These are phyloP conservation scores for Russula brevipes DNA, from an alignment of 768 basidiomycete species.

Conservation along the genomic window DNA sequence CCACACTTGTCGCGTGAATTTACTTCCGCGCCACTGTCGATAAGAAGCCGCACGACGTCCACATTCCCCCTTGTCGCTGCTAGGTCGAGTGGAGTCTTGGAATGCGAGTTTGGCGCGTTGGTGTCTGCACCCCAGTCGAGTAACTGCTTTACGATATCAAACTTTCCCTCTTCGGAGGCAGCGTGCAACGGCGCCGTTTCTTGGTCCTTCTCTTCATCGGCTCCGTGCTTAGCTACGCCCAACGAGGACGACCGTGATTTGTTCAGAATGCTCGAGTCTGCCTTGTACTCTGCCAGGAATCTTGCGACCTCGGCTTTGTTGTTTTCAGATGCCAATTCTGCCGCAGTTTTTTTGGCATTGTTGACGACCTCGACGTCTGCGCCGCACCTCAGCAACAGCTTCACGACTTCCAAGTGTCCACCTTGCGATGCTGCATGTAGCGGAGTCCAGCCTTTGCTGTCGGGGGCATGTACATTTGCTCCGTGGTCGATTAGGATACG, in stretches of 20 bases:
- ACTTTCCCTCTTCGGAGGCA: neutral
- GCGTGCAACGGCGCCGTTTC: neutral
- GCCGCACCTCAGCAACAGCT: neutral
- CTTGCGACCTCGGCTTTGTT: neutral
- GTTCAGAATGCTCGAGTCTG: neutral
- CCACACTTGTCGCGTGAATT: neutral
- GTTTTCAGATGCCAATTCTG: neutral
- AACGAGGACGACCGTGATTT: neutral
- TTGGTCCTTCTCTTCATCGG: too few relatives aligned
- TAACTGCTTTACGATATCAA: neutral
- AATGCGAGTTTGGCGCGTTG: neutral
- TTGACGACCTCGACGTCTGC: neutral
- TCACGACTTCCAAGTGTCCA: neutral
- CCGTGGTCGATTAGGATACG: constrained; percentile 4
- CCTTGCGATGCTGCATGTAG: neutral
- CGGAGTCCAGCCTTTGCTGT: neutral
- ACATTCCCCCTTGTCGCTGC: neutral
- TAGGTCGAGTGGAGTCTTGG: neutral
- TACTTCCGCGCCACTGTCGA: constrained; percentile 1
- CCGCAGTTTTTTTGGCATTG: neutral
- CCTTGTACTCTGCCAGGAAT: neutral
- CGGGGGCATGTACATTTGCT: neutral
- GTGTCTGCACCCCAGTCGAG: neutral
- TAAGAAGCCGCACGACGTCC: neutral
- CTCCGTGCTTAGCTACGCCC: neutral